Evolutionary conservation across 139 green algal species (phyloP).

Genomic region (Picochlorum sp.): DNA sequence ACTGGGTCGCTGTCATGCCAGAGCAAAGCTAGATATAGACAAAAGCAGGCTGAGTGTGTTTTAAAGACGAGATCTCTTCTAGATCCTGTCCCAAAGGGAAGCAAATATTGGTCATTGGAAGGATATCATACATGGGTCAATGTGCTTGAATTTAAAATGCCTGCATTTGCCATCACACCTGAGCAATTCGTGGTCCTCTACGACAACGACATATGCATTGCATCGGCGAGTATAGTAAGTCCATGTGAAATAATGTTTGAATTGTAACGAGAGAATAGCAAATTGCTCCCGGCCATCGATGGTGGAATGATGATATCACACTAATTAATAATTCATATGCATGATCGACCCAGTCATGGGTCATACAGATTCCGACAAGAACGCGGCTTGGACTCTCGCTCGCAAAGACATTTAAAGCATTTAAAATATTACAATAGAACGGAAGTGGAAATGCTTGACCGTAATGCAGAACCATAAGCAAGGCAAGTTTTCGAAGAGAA

Average conservation of each 20-base stretch:
- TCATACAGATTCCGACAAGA: too few relatives aligned
- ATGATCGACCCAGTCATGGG: too few relatives aligned
- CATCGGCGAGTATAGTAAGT: constrained; percentile 36
- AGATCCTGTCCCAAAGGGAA: constrained; percentile 12
- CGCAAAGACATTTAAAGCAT: too few relatives aligned
- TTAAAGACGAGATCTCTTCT: constrained; percentile 1
- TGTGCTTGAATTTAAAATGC: constrained; percentile 37
- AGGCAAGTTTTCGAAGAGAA: background rate
- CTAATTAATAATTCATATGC: too few relatives aligned
- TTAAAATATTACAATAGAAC: too few relatives aligned
- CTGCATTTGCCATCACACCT: constrained; percentile 51
- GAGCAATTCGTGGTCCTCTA: constrained; percentile 72
- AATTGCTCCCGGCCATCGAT: too few relatives aligned
- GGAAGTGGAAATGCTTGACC: too few relatives aligned
- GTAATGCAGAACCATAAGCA: background rate
- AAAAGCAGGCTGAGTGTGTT: constrained; percentile 25
- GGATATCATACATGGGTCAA: background rate
- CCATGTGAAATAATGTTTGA: constrained; percentile 35
- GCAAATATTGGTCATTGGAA: background rate
- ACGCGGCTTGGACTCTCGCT: too few relatives aligned
- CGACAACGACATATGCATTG: constrained; percentile 54
- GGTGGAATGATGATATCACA: too few relatives aligned
- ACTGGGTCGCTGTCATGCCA: constrained; percentile 15
- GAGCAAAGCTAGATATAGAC: constrained; percentile 51
- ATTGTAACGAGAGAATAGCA: too few relatives aligned